Evolutionary conservation across 352 stramenopile species (phyloP), one percentile per base, ranked within the genome.

Genomic region (Pythium insidiosum): DNA sequence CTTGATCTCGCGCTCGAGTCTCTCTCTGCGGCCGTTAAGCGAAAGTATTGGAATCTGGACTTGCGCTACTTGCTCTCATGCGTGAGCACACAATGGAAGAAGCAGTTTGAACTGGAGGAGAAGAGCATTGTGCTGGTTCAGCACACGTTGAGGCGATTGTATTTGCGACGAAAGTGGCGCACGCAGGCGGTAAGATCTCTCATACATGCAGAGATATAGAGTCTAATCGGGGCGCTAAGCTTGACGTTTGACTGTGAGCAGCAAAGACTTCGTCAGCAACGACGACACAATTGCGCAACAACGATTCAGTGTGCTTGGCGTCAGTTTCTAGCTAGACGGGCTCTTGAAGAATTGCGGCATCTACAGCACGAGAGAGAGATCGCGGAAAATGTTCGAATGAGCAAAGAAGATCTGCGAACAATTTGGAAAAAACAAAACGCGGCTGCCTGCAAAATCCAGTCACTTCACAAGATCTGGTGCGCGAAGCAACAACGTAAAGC

Each of bases 251-350:
- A n/a, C n/a, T n/a, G n/a, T n/a, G n/a, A n/a, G n/a, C n/a, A 73
- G 37, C 31, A 28, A 13, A 29, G 52, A 9, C 41, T 84, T 25
- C 25, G 72, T 19, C 52, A 60, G n/a, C 51, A 53, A 20, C 60
- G 61, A 35, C 58, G 58, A 3, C 43, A 59, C n/a, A n/a, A 41
- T 1, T 61, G 56, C 13, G 61, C 58, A 18, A 33, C 63, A 12
- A 41, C 47, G 3, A 76, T 88, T 38, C 72, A 85, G 50, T 70
- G 69, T 33, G 50, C 54, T 2, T 85, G 65, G 72, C 53, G 63
- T 21, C 39, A 58, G 19, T 55, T 58, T 30, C 16, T 35, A 20
- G 59, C 67, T n/a, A 50, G 53, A 1, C 12, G 41, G 4, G 30
- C 68, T 23, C 50, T 76, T 15, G 37, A 22, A 7, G 41, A 39